A percentile compares a stretch with the other conserved stretches of the same genome.
These are phyloP conservation scores for Neurospora sp. DNA, from an alignment of 495 filamentous ascomycete genomes.

Conservation along the genomic window DNA sequence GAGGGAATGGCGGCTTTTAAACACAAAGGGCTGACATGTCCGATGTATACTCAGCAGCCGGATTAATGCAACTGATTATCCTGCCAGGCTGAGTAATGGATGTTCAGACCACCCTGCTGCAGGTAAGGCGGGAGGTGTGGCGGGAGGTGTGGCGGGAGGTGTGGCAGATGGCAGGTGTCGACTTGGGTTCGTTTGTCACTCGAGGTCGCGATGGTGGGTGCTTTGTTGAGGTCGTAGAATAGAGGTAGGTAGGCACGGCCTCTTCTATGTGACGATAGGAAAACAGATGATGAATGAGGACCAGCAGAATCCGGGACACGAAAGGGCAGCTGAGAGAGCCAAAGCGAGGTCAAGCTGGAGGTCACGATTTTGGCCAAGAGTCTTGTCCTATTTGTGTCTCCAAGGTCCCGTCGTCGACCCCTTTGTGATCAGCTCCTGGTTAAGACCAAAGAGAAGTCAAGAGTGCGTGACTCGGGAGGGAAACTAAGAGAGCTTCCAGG, in stretches of 20 bases:
- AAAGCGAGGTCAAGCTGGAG: neutral
- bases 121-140: neutral
- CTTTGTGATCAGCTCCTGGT: neutral
- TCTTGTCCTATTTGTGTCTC: neutral
- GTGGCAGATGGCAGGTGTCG: neutral
- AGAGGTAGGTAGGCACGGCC: neutral
- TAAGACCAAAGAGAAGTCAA: neutral
- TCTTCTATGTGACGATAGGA: neutral
- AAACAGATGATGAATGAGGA: neutral
- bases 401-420: neutral
- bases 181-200: neutral
- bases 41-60: neutral
- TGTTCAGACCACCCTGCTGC: neutral
- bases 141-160: neutral
- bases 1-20: neutral
- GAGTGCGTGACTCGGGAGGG: neutral
- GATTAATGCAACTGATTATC: neutral
- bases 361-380: neutral
- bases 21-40: neutral
- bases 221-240: neutral
- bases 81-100: neutral
- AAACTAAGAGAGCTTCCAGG: neutral
- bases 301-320: neutral
- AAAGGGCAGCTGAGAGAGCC: neutral
- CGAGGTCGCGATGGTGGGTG: neutral